Base-by-base conservation (phyloP, 345 rosid species). In the Eucalyptus decipiens region DNA sequence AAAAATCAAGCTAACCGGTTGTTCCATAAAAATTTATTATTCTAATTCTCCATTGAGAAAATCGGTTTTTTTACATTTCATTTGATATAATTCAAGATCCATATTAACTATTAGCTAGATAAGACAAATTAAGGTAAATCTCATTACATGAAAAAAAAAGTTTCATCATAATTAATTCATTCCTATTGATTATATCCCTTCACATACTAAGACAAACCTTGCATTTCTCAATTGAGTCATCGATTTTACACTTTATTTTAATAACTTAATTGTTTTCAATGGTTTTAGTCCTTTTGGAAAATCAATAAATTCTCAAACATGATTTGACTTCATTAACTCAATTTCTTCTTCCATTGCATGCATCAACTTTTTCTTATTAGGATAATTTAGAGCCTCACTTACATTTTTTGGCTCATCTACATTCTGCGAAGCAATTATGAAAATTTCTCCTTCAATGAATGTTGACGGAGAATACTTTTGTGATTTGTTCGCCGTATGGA, bases 21-120 rank as follows among this genome's bases (percentile, higher is more conserved):
- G 1, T 51, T 51, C 0, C 54, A 3, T 51, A 51, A 3, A 51
- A 51, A 18, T 1, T 3, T 18, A 0, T 51, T 51, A 8, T 18
- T 51, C 0, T 3, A 51, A 18, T 51, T 51, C 2, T 51, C 8
- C 1, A 3, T 51, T 51, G 9, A 51, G 4, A 51, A 51, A 51
- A 51, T 0, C 2, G 18, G 0, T n/a, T n/a, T 18, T 0, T 18
- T 51, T 51, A 51, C 7, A 51, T 51, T 0, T 6, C n/a, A 18
- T 18, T 18, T 51, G 8, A 18, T 51, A 0, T 51, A 51, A 0
- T 51, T 51, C 0, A 7, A 51, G 7, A 51, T 51, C 8, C 23
- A 51, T 51, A 51, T 6, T 51, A 51, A 23, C 9, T 0, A 51
- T 1, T 51, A 6, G 9, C 4, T 0, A 51, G 0, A 51, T 51